Conservation (phyloP, 192 early-diverging fungal species). For the Entrophospora sp. region DNA sequence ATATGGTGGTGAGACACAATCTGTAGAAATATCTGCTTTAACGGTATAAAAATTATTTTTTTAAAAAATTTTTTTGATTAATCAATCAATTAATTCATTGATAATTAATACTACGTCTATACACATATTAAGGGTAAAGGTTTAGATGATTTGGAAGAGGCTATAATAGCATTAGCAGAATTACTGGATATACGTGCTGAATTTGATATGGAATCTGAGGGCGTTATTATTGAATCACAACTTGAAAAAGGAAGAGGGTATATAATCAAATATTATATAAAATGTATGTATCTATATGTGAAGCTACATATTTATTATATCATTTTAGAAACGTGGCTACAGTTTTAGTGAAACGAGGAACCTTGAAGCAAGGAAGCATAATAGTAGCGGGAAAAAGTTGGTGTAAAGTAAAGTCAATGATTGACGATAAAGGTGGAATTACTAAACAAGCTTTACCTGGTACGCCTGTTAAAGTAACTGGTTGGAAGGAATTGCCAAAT, state of each 20-base stretch:
- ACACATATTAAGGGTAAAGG: slow-evolving; percentile 53
- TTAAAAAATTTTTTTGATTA: background rate
- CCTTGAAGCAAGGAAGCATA: slow-evolving; percentile 62
- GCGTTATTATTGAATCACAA: slow-evolving; percentile 80
- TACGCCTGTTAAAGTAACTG: slow-evolving; percentile 75
- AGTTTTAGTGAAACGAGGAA: slow-evolving; percentile 84
- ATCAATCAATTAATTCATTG: background rate
- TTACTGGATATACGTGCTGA: slow-evolving; percentile 84
- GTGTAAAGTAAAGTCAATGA: slow-evolving; percentile 81
- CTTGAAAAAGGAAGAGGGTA: slow-evolving; percentile 69
- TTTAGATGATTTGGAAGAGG: slow-evolving; percentile 83
- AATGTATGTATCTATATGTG: too few species aligned
- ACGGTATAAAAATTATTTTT: slow-evolving; percentile 28
- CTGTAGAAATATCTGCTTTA: slow-evolving; percentile 82
- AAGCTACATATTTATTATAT: too few species aligned
- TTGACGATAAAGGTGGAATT: slow-evolving; percentile 64
- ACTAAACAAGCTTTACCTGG: slow-evolving; percentile 77
- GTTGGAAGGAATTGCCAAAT: slow-evolving; percentile 87
- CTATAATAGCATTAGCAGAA: slow-evolving; percentile 77
- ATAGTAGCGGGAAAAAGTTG: slow-evolving; percentile 81
- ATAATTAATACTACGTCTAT: background rate
- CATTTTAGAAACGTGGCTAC: slow-evolving; percentile 64
- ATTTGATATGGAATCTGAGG: slow-evolving; percentile 66
- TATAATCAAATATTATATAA: background rate
- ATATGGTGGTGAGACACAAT: slow-evolving; percentile 85